phyloP scores from a whole-genome alignment of 1,284 basidiomycete species.

The Tausonia pullulans region DNA sequence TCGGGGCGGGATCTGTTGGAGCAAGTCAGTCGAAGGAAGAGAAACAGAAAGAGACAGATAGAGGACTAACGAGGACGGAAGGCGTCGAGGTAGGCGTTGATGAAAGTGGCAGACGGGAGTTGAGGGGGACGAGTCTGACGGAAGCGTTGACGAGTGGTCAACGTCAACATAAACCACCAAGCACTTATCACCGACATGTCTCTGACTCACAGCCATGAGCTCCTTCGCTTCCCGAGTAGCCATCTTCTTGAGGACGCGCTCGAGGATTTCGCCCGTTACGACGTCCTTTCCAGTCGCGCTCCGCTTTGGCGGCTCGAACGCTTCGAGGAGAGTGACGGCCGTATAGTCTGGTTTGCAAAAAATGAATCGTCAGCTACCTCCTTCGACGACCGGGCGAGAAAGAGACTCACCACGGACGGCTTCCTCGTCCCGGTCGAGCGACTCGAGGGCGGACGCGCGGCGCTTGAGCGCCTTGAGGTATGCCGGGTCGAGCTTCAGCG shows the following conservation, averaged over 20 bases:
- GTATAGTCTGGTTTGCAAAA: constrained; percentile 62
- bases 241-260: constrained; percentile 81
- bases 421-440: constrained; percentile 60
- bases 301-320: constrained; percentile 48
- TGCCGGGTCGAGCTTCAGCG: constrained; percentile 68
- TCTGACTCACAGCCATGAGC: constrained; percentile 47
- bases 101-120: constrained; percentile 84
- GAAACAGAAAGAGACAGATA: background rate
- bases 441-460: constrained; percentile 75
- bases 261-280: constrained; percentile 65
- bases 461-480: constrained; percentile 96
- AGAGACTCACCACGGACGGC: constrained; percentile 58
- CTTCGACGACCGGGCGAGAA: background rate
- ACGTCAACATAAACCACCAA: background rate
- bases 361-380: too few species aligned
- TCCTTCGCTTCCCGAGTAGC: constrained; percentile 60
- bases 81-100: constrained; percentile 91
- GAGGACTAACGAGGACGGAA: constrained; percentile 54
- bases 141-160: background rate
- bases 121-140: constrained; percentile 61
- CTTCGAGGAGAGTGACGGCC: constrained; percentile 85
- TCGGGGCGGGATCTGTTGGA: constrained; percentile 51
- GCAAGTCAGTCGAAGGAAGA: background rate
- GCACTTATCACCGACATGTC: too few species aligned
- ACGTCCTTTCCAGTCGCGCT: constrained; percentile 44